phyloP scores from a whole-genome alignment of 371 early-diverging fungal species.

The Smittium culicis region DNA sequence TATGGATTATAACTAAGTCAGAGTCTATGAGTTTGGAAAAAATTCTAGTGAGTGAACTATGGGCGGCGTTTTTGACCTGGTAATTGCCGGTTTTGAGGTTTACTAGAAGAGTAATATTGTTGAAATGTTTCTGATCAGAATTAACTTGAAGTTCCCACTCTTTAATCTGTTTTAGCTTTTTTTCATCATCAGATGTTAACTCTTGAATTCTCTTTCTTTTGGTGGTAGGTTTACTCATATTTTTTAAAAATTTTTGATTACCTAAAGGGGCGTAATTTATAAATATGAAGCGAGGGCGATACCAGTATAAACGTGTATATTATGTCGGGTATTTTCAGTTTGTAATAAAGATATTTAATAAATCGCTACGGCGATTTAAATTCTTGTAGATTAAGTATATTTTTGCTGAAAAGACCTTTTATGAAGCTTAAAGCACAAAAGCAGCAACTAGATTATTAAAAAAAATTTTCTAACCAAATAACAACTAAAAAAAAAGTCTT shows the following conservation, averaged over 20 bases:
- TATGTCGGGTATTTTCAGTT: too few relatives aligned
- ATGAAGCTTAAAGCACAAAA: too few relatives aligned
- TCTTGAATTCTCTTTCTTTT: neutral
- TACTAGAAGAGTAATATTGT: constrained; percentile 38
- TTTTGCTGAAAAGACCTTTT: too few relatives aligned
- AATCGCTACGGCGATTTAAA: too few relatives aligned
- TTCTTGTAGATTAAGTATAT: too few relatives aligned
- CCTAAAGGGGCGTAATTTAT: too few relatives aligned
- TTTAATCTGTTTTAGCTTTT: constrained; percentile 32
- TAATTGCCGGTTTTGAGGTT: constrained; percentile 27
- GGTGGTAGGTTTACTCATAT: neutral
- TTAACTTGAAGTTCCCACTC: constrained; percentile 36
- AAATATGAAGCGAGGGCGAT: too few relatives aligned
- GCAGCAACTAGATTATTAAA: too few relatives aligned
- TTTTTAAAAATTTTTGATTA: neutral
- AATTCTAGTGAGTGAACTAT: constrained; percentile 53
- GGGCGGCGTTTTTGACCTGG: constrained; percentile 45
- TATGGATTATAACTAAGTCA: constrained; percentile 55
- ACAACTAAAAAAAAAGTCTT: too few relatives aligned
- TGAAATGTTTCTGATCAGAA: constrained; percentile 41
- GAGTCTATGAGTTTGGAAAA: constrained; percentile 46
- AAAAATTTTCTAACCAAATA: too few relatives aligned
- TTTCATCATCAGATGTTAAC: constrained; percentile 11
- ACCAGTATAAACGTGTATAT: too few relatives aligned
- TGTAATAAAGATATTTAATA: too few relatives aligned